Conservation (phyloP, 495 filamentous ascomycete genomes). For the Tetracladium setigerum region DNA sequence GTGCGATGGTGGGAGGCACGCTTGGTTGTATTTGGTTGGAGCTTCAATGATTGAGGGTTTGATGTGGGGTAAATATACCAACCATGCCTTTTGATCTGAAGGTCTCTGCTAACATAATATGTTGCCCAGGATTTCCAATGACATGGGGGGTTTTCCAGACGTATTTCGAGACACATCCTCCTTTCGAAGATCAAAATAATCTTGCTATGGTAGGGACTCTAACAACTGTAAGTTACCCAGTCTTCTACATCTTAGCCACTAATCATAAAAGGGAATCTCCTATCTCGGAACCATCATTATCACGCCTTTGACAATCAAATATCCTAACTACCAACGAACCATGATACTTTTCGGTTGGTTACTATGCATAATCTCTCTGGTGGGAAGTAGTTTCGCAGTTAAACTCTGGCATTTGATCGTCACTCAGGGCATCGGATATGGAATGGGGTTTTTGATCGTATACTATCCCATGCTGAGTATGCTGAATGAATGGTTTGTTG, state of each 20-base stretch:
- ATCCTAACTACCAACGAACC: slow-evolving; percentile 19
- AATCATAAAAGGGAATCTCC: slow-evolving; percentile 17
- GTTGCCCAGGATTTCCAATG: slow-evolving; percentile 46
- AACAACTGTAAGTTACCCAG: slow-evolving; percentile 22
- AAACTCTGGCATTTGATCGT: slow-evolving; percentile 36
- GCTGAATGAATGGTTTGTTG: slow-evolving; percentile 51
- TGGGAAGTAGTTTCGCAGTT: slow-evolving; percentile 38
- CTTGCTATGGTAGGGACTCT: slow-evolving; percentile 35
- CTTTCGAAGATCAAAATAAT: slow-evolving; percentile 28
- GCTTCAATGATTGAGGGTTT: slow-evolving; percentile 54
- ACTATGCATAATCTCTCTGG: slow-evolving; percentile 23
- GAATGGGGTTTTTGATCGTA: slow-evolving; percentile 36
- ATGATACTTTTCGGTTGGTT: slow-evolving; percentile 28
- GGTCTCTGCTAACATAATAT: not conserved
- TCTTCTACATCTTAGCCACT: slow-evolving; percentile 26
- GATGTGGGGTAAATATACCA: slow-evolving; percentile 48
- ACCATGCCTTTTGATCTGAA: not conserved
- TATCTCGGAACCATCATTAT: slow-evolving; percentile 27
- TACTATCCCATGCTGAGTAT: slow-evolving; percentile 42
- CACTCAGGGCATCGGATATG: slow-evolving; percentile 47
- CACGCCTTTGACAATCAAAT: slow-evolving; percentile 24
- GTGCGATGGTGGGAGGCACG: slow-evolving; percentile 49
- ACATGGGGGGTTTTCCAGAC: slow-evolving; percentile 43
- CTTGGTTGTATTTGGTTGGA: slow-evolving; percentile 56
- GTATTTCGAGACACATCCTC: slow-evolving; percentile 31